Evolutionary conservation across 2,329 filamentous ascomycete genomes (phyloP).

Genomic region (Fusarium pseudonygamai): DNA sequence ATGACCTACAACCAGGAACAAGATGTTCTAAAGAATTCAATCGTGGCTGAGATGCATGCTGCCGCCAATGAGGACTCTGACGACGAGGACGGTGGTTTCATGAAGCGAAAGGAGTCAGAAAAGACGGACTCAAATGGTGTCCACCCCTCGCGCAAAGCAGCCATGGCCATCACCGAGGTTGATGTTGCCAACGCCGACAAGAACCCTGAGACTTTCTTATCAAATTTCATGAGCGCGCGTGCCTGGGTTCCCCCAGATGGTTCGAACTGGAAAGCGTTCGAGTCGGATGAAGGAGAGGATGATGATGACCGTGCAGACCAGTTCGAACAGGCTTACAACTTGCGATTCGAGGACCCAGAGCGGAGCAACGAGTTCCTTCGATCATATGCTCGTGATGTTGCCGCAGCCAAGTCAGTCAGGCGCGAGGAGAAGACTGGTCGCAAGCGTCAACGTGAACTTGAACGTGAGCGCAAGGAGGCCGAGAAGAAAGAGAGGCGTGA

Average conservation of each 20-base stretch:
- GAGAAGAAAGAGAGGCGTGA: constrained; percentile 79
- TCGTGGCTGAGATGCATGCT: constrained; percentile 83
- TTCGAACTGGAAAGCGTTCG: constrained; percentile 80
- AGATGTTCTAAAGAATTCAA: constrained; percentile 78
- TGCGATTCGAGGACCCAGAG: constrained; percentile 92
- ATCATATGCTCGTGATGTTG: constrained; percentile 88
- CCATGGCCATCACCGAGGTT: constrained; percentile 61
- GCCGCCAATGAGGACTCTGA: constrained; percentile 63
- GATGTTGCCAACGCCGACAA: constrained; percentile 83
- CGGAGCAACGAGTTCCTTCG: constrained; percentile 88
- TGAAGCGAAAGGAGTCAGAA: constrained; percentile 74
- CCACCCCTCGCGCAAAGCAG: constrained; percentile 64
- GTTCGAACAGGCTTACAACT: constrained; percentile 93
- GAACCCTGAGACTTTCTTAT: constrained; percentile 91
- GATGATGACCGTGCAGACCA: constrained; percentile 77
- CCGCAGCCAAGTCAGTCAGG: constrained; percentile 83
- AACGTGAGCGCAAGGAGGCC: constrained; percentile 79
- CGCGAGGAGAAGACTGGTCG: constrained; percentile 82
- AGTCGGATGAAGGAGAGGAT: constrained; percentile 91
- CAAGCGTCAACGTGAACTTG: constrained; percentile 80
- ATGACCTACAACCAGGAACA: constrained; percentile 90
- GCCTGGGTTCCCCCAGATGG: constrained; percentile 82
- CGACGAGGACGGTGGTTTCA: constrained; percentile 70
- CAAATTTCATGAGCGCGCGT: constrained; percentile 91
- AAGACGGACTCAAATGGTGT: constrained; percentile 56